Conservation (phyloP, 257 asterid species). For the Solanum megistacrolobum region DNA sequence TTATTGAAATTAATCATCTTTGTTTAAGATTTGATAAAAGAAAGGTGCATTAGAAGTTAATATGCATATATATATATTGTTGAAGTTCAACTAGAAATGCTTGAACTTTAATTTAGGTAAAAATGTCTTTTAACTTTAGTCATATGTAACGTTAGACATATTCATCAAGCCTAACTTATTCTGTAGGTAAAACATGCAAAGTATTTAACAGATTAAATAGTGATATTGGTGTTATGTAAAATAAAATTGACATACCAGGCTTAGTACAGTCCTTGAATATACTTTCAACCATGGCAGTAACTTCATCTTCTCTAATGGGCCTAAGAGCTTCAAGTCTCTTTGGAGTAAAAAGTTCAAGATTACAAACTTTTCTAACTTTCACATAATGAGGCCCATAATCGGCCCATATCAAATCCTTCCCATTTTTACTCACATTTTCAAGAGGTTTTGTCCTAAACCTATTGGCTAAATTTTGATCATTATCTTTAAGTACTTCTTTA, state of each 20-base stretch:
- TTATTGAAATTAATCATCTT: background rate
- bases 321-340: constrained; percentile 67
- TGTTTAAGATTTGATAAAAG: background rate
- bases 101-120: too few species aligned
- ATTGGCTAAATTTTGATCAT: constrained; percentile 26
- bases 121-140: background rate
- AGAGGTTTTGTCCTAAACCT: constrained; percentile 16
- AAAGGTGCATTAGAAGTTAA: too few species aligned
- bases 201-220: background rate
- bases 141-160: background rate
- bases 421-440: constrained; percentile 53
- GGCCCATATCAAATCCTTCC: constrained; percentile 80
- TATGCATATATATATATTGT: background rate
- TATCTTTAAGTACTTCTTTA: constrained; percentile 25
- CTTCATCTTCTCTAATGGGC: constrained; percentile 84
- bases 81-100: background rate
- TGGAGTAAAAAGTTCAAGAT: constrained; percentile 62
- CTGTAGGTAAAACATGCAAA: background rate
- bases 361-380: constrained; percentile 70
- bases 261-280: constrained; percentile 41
- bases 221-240: rapidly evolving
- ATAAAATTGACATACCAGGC: background rate
- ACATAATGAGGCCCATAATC: constrained; percentile 91
- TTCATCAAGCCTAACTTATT: background rate
- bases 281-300: constrained; percentile 61